Percentiles rank a stretch among this genome's conserved stretches.
Evolutionary conservation across 495 filamentous ascomycete species (phyloP).

Genomic region (Lasiosphaeriaceae sp.): DNA sequence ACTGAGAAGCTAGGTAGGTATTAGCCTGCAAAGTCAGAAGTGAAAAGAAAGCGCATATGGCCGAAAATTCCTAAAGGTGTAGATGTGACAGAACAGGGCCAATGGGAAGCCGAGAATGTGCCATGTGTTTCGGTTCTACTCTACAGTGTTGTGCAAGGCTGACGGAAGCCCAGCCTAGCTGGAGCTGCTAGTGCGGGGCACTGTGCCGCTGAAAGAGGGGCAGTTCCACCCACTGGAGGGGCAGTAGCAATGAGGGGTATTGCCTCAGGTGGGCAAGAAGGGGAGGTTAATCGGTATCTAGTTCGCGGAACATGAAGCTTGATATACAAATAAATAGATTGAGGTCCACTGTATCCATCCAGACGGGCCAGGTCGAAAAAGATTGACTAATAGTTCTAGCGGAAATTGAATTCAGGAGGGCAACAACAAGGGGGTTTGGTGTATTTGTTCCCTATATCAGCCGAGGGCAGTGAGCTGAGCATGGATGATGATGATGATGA

Average conservation of each 20-base stretch:
- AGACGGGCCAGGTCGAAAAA: too few relatives aligned
- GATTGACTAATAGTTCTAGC: too few relatives aligned
- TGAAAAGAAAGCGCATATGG: background rate
- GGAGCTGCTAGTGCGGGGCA: conserved; percentile 21
- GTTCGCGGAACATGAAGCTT: too few relatives aligned
- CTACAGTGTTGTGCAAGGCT: conserved; percentile 15
- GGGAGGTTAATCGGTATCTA: too few relatives aligned
- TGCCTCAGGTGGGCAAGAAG: too few relatives aligned
- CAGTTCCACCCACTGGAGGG: background rate
- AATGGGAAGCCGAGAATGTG: conserved; percentile 18
- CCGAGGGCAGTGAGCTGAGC: too few relatives aligned
- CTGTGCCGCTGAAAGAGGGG: conserved; percentile 5
- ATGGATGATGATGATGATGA: too few relatives aligned
- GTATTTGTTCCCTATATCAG: too few relatives aligned
- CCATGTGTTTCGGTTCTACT: conserved; percentile 23
- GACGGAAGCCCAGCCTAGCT: conserved; percentile 11
- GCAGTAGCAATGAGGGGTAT: background rate
- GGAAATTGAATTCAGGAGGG: too few relatives aligned
- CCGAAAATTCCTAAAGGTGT: background rate
- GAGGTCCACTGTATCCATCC: too few relatives aligned
- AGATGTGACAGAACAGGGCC: conserved; percentile 5
- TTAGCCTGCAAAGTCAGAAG: background rate
- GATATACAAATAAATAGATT: too few relatives aligned
- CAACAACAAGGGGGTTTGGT: too few relatives aligned
- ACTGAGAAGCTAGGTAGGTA: background rate